Conservation (phyloP, 441 rosid genomes). For the Macaranga tanarius region DNA sequence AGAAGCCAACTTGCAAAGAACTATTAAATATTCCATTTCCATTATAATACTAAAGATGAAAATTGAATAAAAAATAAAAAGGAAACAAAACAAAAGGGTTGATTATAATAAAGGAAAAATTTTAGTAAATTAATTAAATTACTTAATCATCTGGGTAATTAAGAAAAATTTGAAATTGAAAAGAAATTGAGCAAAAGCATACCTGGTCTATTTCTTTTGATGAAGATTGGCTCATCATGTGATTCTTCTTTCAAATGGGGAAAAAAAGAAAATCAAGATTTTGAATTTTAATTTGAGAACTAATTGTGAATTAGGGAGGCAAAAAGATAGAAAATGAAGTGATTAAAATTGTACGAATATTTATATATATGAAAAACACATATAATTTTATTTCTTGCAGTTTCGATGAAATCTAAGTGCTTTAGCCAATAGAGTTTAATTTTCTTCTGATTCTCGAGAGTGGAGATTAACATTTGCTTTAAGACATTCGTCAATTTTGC, state of each 20-base stretch:
- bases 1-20: neutral
- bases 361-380: no score
- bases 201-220: constrained; percentile 10
- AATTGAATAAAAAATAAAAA: no score
- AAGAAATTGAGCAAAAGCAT: neutral
- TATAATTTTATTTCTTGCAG: neutral
- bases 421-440: neutral
- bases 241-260: neutral
- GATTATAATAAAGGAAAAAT: neutral
- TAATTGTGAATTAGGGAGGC: neutral
- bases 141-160: neutral
- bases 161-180: neutral
- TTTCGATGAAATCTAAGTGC: constrained; percentile 21
- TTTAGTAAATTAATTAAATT: neutral
- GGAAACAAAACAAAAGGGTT: neutral
- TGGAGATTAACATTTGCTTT: neutral
- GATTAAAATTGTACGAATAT: neutral
- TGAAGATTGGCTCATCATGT: constrained; percentile 6
- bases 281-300: neutral
- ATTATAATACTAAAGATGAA: no score
- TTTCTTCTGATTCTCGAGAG: neutral
- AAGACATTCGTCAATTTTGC: constrained; percentile 12
- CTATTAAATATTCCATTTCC: no score
- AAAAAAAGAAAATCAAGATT: neutral
- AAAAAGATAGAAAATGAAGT: neutral